Percentiles rank a stretch among this genome's conserved stretches.
Conservation (phyloP, 2,329 filamentous ascomycete genomes). For the Talaromyces sp. region DNA sequence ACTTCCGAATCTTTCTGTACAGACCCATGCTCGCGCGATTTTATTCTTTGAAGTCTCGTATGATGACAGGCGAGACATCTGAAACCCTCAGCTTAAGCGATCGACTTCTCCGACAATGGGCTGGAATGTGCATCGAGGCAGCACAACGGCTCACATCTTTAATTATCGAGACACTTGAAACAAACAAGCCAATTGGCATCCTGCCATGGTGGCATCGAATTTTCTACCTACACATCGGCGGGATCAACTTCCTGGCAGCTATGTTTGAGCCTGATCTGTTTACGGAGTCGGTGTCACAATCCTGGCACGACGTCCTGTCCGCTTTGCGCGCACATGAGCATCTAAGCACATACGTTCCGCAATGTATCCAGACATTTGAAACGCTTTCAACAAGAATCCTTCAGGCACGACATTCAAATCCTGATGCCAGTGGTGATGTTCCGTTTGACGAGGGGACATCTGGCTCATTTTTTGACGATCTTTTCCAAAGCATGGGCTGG, state of each 20-base stretch:
- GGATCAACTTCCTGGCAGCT: constrained; percentile 14
- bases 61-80: background rate
- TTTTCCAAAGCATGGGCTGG: background rate
- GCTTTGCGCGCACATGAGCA: constrained; percentile 15
- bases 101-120: constrained; percentile 14
- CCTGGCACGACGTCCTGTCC: constrained; percentile 18
- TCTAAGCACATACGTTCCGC: constrained; percentile 6
- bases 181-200: constrained; percentile 13
- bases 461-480: background rate
- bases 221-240: constrained; percentile 18
- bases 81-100: constrained; percentile 9
- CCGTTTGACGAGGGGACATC: background rate
- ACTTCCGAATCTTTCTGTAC: constrained; percentile 14
- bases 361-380: constrained; percentile 7
- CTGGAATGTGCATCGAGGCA: constrained; percentile 14
- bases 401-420: background rate
- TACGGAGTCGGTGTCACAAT: constrained; percentile 18
- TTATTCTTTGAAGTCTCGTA: constrained; percentile 10
- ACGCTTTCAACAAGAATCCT: constrained; percentile 2
- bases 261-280: constrained; percentile 22
- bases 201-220: constrained; percentile 18
- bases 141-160: constrained; percentile 13
- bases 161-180: constrained; percentile 11
- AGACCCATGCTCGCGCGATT: constrained; percentile 16
- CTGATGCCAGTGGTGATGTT: background rate